These are phyloP conservation scores for Globisporangium paroecandrum DNA, from an alignment of 352 stramenopile species.

Conservation along the genomic window DNA sequence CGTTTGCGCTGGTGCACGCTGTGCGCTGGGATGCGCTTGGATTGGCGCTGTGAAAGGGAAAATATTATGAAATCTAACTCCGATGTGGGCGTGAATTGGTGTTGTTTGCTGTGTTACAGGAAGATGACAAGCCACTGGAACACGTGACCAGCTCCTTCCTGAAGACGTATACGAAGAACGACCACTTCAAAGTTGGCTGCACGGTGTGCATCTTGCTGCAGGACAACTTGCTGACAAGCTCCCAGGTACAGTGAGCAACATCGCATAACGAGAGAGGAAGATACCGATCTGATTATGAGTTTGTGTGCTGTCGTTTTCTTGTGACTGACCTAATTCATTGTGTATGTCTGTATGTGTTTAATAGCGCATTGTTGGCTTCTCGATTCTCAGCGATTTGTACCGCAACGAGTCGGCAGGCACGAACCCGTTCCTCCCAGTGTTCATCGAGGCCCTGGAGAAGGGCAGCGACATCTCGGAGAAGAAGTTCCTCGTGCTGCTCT, in stretches of 20 bases:
- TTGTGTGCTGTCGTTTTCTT: background rate
- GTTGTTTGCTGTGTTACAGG: conserved; percentile 27
- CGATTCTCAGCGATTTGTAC: conserved; percentile 83
- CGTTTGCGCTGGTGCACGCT: background rate
- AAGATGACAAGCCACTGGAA: conserved; percentile 83
- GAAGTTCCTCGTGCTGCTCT: conserved; percentile 71
- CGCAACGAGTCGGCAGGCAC: conserved; percentile 66
- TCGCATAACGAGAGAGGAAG: background rate
- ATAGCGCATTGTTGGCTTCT: conserved; percentile 85
- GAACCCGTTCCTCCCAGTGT: conserved; percentile 87
- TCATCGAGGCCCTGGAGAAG: conserved; percentile 80
- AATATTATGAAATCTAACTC: background rate
- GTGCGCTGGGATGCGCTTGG: background rate
- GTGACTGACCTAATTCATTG: background rate
- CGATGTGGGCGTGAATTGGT: background rate
- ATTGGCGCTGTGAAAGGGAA: background rate
- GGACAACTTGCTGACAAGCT: conserved; percentile 89
- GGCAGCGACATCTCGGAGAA: conserved; percentile 70
- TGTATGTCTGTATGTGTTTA: conserved; percentile 2
- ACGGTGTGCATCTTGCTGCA: conserved; percentile 87
- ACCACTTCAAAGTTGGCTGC: conserved; percentile 90
- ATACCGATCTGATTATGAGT: background rate
- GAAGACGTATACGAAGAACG: conserved; percentile 84
- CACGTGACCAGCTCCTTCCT: conserved; percentile 65
- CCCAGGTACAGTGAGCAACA: conserved; percentile 45